Base-by-base conservation (phyloP, 202 grass and related monocot genomes). In the Carex sylvatica region DNA sequence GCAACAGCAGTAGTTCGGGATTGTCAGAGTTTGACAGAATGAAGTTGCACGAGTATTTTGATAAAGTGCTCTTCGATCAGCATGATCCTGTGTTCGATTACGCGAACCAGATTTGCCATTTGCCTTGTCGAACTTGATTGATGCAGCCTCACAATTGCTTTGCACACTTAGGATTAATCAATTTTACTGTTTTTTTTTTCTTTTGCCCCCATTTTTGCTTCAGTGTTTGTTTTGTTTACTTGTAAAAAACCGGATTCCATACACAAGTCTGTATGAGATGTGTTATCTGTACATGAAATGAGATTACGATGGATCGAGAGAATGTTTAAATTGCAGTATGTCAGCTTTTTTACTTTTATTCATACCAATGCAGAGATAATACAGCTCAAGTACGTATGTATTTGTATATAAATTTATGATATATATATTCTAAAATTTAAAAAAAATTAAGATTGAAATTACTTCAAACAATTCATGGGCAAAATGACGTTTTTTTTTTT, bases 11-110 rank as follows among this genome's bases (percentile, higher is more conserved):
- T 71, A 4, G 83, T 46, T 69, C 82, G 5, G 79, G 49, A 19
- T 88, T 95, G 74, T 86, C 83, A 1, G 95, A 95, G 84, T 89
- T 91, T 65, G 95, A 98, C 69, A 90, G 91, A 87, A 93, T 95
- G 80, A 93, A 90, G 90, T 89, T 99, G 68, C 91, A 93, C 19
- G 91, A 95, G 89, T 95, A 91, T 88, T 95, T 93, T 58, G 91
- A 95, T 53, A 80, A 52, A 82, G 85, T 93, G 89, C 65, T 91
- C 33, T 88, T 93, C 64, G 88, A 89, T 65, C 66, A 83, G 74
- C 62, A 82, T 70, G 91, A 92, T 15, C 60, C 83, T 35, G 40
- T 88, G 44, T 93, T 93, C 87, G 89, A 98, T 84, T 82, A 85
- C 31, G 67, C 84, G 35, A 82, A 51, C 44, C 86, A 91, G 23